Base-by-base conservation (phyloP, 495 filamentous ascomycete genomes). In the Penicillium bialowiezense region DNA sequence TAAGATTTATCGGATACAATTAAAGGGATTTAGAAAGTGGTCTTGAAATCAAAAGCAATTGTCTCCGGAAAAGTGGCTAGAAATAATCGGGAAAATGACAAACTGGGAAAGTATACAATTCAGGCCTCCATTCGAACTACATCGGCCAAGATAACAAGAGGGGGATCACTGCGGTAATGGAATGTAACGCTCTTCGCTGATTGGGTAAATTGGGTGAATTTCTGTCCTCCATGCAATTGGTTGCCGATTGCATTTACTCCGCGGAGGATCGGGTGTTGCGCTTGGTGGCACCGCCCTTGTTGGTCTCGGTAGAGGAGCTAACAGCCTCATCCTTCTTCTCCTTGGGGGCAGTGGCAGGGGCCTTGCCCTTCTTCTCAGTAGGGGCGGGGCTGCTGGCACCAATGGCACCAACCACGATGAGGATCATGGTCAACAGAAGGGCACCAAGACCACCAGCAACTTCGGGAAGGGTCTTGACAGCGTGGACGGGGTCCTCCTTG, bases 381-480 rank as follows among this genome's bases (percentile, higher is more conserved):
- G 81, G 71, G 35, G 79, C 65, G 17, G 80, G 75, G 56, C 69
- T 75, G 59, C 76, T 77, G 55, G 76, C 65, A 32, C 68, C 63
- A 43, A 85, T 61, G 44, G 77, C 68, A 54, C 84, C 78, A 41
- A 87, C 70, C 42, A 91, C 62, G 50, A 95, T 54, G 48, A 85
- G 78, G 37, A 91, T 70, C 55, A 95, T 64, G 39, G 86, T 83
- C 44, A 87, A 68, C 41, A 84, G 65, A 52, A 91, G 59, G 44
- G 84, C 86, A 61, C 74, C 82, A 60, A 95, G 67, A 57, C 83
- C 86, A 65, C 84, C 91, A 52, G 90, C 89, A 58, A 95, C 83
- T 67, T 96, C 95, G 50, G 95, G 95, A 42, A 95, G 84, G 54
- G 87, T 88, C 76, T 91, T 90, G 71, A 92, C 78, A 39, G 95